Evolutionary conservation across 331 rosid genomes (phyloP), one percentile per base, ranked within the genome.

Genomic region (Phaseolus coccineus): DNA sequence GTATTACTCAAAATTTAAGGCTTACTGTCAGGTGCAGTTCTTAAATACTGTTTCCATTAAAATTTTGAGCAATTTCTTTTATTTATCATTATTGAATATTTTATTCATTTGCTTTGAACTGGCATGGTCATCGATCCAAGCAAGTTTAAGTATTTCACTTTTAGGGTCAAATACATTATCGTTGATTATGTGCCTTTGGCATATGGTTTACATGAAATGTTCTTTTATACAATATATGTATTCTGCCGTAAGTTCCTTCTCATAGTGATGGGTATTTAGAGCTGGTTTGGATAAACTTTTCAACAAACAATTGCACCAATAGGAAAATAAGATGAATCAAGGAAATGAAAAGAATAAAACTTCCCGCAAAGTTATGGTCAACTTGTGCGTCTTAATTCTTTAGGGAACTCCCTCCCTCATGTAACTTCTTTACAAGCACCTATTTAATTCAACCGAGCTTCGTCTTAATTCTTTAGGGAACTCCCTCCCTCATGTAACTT

Each of bases 1-100:
- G 42, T 96, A 93, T 87, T 93, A 96, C 91, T 77, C 97, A 1
- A 93, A 93, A 74, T 96, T 96, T 74, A 86, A 86, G 48, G 90
- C 87, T 62, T 84, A 89, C 87, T 96, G 99, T 86, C 83, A 87
- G 98, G 99, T 90, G 56, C 66, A 59, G 37, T 82, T 81, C 24
- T 47, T 55, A 31, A 35, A 57, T 74, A 35, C 27, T 61, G 27
- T 46, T 73, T 75, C 66, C 14, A n/a, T 77, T 62, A 31, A 70
- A 65, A 24, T 61, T 66, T 37, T 5, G 37, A 52, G 61, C 2
- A 50, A 6, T 64, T 70, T 40, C 0, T 73, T 57, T 73, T 52
- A 19, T 69, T 39, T 53, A 1, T 57, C 12, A 10, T 7, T 65
- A 58, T 33, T 57, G 3, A 31, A 8, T 58, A 28, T 67, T 69